Base-by-base conservation (phyloP, 805 yeast species). In the Ogataea pini region DNA sequence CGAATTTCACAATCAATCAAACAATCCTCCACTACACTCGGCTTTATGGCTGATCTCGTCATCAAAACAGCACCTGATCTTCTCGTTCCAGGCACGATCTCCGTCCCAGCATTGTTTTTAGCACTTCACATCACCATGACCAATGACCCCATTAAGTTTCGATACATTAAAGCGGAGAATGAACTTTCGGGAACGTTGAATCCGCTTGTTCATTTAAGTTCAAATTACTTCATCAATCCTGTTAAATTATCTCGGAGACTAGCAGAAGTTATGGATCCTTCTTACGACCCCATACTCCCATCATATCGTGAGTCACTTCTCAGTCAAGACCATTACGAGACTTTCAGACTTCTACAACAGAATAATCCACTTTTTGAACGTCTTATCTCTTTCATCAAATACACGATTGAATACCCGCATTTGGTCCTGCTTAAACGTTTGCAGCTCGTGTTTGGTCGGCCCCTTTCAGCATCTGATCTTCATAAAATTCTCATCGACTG, bases 391-490 rank as follows among this genome's bases (percentile, higher is more conserved):
- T 51, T 62, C 20, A 56, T 70, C 25, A 64, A 64, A 42, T 63
- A 59, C 36, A 55, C 63, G 10, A 60, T 68, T 7, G 51, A 58
- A 17, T 59, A 69, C 47, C 72, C 73, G 12, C 69, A 70, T 57
- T 52, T 56, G 2, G 36, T 36, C 7, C 31, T 70, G 7, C 28
- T 53, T 2, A 16, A 36, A 0, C 55, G 57, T 40, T 31, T 66
- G 12, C 6, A n/a, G 12, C n/a, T 36, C 18, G 34, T 58, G 3
- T 31, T 67, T 7, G 51, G 42, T 8, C 44, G 50, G 9, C 44
- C 44, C 4, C 43, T 41, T 3, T 45, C 36, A 17, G 50, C 63
- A 6, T 44, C 36, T 22, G 38, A 36, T 14, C 54, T 62, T 17
- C 58, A 43, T 38, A 42, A 47, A 4, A 55, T 34, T 29, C 47